These are phyloP conservation scores for Priceomyces fermenticarens DNA, from an alignment of 805 yeast species.

Conservation along the genomic window DNA sequence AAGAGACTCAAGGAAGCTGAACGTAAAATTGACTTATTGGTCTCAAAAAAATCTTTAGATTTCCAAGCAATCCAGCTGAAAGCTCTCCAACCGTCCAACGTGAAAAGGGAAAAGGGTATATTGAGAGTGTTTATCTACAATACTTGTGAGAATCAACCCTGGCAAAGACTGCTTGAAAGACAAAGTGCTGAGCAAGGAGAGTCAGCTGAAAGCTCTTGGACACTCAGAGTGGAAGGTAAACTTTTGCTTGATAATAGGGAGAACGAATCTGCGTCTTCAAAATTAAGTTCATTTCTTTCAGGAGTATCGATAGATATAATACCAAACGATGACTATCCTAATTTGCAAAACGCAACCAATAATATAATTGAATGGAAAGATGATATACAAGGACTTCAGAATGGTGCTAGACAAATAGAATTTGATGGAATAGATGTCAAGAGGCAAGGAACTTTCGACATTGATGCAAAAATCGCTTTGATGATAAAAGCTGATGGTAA, in stretches of 20 bases:
- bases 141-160: constrained; percentile 81
- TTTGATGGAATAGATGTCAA: constrained; percentile 91
- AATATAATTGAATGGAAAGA: constrained; percentile 89
- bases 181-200: constrained; percentile 14
- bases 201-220: constrained; percentile 63
- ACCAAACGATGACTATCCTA: constrained; percentile 38
- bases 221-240: constrained; percentile 85
- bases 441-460: constrained; percentile 59
- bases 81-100: constrained; percentile 35
- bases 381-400: constrained; percentile 31
- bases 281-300: constrained; percentile 76
- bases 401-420: constrained; percentile 16
- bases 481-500: constrained; percentile 72
- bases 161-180: constrained; percentile 49
- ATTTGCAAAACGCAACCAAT: constrained; percentile 24
- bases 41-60: constrained; percentile 81
- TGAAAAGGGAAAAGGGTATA: constrained; percentile 48
- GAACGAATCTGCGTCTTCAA: constrained; percentile 25
- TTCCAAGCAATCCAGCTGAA: constrained; percentile 62
- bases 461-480: constrained; percentile 69
- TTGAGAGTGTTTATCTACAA: constrained; percentile 82
- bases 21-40: constrained; percentile 71
- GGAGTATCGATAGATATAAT: constrained; percentile 79
- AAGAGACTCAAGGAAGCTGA: constrained; percentile 79
- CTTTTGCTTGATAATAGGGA: constrained; percentile 50